Evolutionary conservation across 345 rosid genomes (phyloP).

Genomic region (Gossypium anomalum): DNA sequence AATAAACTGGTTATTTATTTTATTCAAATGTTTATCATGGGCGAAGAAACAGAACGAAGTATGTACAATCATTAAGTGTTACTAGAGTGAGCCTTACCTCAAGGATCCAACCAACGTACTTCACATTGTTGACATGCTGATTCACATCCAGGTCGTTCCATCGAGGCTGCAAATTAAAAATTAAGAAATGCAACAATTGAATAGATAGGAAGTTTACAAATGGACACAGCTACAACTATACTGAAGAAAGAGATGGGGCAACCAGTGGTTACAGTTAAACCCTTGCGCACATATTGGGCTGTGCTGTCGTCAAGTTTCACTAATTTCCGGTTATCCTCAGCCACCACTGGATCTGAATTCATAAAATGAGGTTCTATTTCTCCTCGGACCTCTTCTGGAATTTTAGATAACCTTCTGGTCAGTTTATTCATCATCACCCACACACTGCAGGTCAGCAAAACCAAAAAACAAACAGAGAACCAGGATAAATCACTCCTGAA

Average conservation of each 20-base stretch:
- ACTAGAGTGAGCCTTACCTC: constrained; percentile 45
- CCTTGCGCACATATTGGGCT: constrained; percentile 67
- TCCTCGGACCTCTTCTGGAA: constrained; percentile 84
- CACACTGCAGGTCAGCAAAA: constrained; percentile 48
- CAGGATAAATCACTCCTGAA: background rate
- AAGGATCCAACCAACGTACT: constrained; percentile 94
- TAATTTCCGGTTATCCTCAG: constrained; percentile 83
- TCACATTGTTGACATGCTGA: constrained; percentile 98
- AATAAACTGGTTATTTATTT: background rate
- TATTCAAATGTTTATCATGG: background rate
- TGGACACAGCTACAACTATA: background rate
- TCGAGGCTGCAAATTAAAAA: constrained; percentile 59
- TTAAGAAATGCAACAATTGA: background rate
- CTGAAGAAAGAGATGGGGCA: background rate
- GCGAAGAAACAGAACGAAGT: background rate
- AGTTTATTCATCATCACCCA: constrained; percentile 99
- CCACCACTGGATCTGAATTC: constrained; percentile 62
- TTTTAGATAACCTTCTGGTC: constrained; percentile 85
- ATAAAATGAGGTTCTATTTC: constrained; percentile 80
- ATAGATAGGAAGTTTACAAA: background rate
- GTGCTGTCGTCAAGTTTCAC: constrained; percentile 74
- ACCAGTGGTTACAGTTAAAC: constrained; percentile 66
- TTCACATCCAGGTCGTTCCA: constrained; percentile 98
- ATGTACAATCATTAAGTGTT: background rate
- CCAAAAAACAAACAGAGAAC: constrained; percentile 9